Evolutionary conservation across 169 alveolate species (phyloP).

Genomic region (Plasmodium reichenowi): DNA sequence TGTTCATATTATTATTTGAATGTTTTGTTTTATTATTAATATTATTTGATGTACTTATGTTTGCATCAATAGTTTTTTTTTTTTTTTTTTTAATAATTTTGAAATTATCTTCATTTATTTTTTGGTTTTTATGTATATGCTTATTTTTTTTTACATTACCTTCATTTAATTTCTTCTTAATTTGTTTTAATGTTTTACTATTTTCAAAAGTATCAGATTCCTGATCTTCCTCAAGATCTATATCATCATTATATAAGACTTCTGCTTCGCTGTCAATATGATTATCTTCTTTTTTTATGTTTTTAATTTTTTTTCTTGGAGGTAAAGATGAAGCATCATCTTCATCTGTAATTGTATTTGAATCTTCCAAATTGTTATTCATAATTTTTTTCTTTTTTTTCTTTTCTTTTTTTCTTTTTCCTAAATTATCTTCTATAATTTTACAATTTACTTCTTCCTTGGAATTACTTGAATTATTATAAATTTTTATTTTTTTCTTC

Average conservation of each 20-base stretch:
- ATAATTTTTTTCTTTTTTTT: too few relatives aligned
- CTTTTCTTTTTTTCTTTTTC: too few relatives aligned
- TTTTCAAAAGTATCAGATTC: conserved; percentile 5
- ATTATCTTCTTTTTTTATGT: conserved; percentile 30
- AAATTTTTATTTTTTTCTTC: too few relatives aligned
- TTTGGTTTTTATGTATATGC: background rate
- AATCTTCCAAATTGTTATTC: background rate
- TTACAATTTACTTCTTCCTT: too few relatives aligned
- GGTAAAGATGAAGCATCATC: conserved; percentile 39
- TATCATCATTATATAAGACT: background rate
- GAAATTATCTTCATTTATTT: background rate
- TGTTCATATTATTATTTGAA: background rate
- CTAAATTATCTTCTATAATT: background rate
- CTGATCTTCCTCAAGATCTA: background rate
- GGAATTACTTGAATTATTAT: too few relatives aligned
- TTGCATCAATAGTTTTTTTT: background rate
- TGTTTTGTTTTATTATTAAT: conserved; percentile 2
- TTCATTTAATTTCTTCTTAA: background rate
- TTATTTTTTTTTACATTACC: background rate
- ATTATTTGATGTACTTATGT: background rate
- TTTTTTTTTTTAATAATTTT: background rate
- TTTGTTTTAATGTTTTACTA: conserved; percentile 11
- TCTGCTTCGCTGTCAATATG: background rate
- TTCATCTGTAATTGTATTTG: background rate
- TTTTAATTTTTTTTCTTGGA: conserved; percentile 57